Conservation (phyloP, 2,329 filamentous ascomycete species). For the Rhynchosporium secalis region DNA sequence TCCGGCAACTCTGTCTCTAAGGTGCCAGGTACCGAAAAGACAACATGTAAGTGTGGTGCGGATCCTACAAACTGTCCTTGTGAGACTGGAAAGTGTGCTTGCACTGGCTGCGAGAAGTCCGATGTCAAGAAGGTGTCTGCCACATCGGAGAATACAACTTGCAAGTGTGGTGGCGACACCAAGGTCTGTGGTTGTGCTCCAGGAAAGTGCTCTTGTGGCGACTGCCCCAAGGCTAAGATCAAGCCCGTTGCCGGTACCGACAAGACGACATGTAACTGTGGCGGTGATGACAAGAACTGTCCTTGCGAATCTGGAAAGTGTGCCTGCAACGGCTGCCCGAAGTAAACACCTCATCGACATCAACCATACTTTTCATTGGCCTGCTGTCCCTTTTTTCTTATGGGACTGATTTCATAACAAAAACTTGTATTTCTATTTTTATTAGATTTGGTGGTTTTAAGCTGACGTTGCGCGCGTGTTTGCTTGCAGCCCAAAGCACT, state of each 20-base stretch:
- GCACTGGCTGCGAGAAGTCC: conserved; percentile 49
- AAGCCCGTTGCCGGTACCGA: conserved; percentile 40
- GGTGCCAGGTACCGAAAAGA: conserved; percentile 43
- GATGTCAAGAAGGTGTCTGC: conserved; percentile 41
- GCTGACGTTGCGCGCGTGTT: conserved; percentile 31
- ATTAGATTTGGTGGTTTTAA: conserved; percentile 24
- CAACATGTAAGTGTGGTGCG: conserved; percentile 49
- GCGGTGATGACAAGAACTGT: conserved; percentile 41
- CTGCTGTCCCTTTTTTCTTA: not conserved
- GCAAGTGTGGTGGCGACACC: conserved; percentile 43
- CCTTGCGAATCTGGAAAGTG: conserved; percentile 43
- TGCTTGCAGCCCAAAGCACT: conserved; percentile 26
- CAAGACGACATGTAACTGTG: conserved; percentile 44
- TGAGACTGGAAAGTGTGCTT: conserved; percentile 48
- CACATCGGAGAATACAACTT: conserved; percentile 45
- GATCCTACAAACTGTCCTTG: conserved; percentile 47
- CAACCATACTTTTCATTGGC: conserved; percentile 17
- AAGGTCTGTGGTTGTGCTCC: conserved; percentile 43
- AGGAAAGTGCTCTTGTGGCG: conserved; percentile 43
- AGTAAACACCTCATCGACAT: conserved; percentile 20
- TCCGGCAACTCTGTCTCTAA: conserved; percentile 45
- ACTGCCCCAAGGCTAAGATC: conserved; percentile 44
- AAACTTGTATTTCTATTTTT: conserved; percentile 26
- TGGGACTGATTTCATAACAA: not conserved
- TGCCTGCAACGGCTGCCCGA: conserved; percentile 39